A percentile compares a stretch with the other conserved stretches of the same genome.
Conservation (phyloP, 495 filamentous ascomycete species). For the Neurospora tetrasperma region DNA sequence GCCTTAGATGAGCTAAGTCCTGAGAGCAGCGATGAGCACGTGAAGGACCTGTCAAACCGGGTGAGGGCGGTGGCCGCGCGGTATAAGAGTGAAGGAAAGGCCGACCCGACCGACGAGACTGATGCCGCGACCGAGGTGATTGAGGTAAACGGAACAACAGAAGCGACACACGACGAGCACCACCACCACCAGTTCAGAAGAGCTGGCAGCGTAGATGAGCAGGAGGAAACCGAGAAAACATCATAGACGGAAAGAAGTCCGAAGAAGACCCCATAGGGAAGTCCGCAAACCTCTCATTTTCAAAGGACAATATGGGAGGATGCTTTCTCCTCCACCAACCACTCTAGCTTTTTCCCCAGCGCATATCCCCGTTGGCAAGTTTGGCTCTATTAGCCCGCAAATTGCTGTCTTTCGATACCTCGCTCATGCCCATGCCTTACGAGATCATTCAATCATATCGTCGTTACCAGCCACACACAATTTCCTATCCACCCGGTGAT, state of each 20-base stretch:
- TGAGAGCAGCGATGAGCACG: slow-evolving; percentile 77
- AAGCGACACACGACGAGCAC: slow-evolving; percentile 7
- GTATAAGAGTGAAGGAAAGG: slow-evolving; percentile 10
- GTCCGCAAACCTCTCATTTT: not conserved
- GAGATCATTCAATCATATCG: slow-evolving; percentile 1
- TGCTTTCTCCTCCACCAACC: slow-evolving; percentile 4
- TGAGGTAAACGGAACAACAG: slow-evolving; percentile 4
- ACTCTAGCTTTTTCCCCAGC: slow-evolving; percentile 1
- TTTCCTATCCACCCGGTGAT: not conserved
- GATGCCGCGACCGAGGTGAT: not conserved
- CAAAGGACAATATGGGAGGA: not conserved
- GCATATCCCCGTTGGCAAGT: not conserved
- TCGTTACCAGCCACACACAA: slow-evolving; percentile 1
- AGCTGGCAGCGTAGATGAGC: slow-evolving; percentile 44
- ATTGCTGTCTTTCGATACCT: not conserved
- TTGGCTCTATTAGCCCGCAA: not conserved
- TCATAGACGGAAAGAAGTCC: slow-evolving; percentile 11
- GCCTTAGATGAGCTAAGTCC: slow-evolving; percentile 63
- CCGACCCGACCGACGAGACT: not conserved
- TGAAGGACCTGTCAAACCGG: slow-evolving; percentile 51
- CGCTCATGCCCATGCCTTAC: not conserved
- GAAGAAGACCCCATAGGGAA: not conserved
- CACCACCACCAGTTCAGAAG: slow-evolving; percentile 33
- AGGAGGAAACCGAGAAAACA: slow-evolving; percentile 48
- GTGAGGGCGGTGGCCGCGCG: slow-evolving; percentile 36